Base-by-base conservation (phyloP, 2,329 filamentous ascomycete genomes). In the Pseudocercospora pini-densiflorae region DNA sequence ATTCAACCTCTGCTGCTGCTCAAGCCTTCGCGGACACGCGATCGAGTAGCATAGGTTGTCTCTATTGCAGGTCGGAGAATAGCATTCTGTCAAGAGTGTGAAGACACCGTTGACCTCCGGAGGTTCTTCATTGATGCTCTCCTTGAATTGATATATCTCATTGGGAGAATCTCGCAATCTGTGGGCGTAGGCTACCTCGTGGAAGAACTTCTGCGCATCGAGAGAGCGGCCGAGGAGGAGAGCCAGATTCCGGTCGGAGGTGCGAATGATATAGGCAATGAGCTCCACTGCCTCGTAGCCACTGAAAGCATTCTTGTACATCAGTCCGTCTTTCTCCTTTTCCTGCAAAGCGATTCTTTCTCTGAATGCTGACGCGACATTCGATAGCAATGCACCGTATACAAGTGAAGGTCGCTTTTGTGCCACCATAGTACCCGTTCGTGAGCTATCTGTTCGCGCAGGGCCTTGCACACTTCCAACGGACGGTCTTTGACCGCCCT, bases 111-210 rank as follows among this genome's bases (percentile, higher is more conserved):
- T 96, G 68, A 99, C 94, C 65, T 90, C 88, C 51, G 90, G 90
- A 62, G 92, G 87, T 72, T 93, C 90, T 73, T 98, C 94, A 81
- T 94, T 90, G 78, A 98, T 85, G 2, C 90, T 96, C 81, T 98
- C 94, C 72, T 92, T 89, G 80, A 99, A 99, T 77, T 98, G 94
- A 79, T 98, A 99, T 79, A 99, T 92, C 80, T 99, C 95, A 60
- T 90, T 91, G 47, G 90, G 88, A n/a, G 94, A 96, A 79, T 99
- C 95, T 79, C 95, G 91, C 74, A 99, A 83, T 57, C 95, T 88
- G 79, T 99, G 95, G 74, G 97, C 94, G 79, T 99, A 99, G 0
- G 94, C 97, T 59, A 98, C 95, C 84, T 99, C 95, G 82, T 99
- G 95, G 78, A 99, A 99, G 82, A 97, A 97, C 78, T 98, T 98